Evolutionary conservation across 2,329 filamentous ascomycete genomes (phyloP).

Genomic region (Neobulgaria alba): DNA sequence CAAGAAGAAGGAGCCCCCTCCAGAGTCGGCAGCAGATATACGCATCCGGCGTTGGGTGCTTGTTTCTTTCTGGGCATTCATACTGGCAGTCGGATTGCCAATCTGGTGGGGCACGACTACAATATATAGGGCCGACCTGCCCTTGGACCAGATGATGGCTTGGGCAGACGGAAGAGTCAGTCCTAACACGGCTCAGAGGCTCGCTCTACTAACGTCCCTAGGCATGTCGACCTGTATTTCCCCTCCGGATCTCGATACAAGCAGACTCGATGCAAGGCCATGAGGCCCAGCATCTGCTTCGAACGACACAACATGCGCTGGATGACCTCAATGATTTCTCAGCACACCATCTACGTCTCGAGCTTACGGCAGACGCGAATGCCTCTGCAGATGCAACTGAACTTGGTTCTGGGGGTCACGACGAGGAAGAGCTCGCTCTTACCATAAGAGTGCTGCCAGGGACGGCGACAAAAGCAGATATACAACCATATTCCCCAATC

Average conservation of each 20-base stretch:
- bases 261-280: constrained; percentile 54
- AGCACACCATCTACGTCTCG: constrained; percentile 70
- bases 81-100: constrained; percentile 74
- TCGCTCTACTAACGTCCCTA: constrained; percentile 33
- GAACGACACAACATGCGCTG: constrained; percentile 74
- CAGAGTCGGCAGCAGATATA: constrained; percentile 63
- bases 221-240: constrained; percentile 84
- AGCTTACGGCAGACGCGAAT: constrained; percentile 41
- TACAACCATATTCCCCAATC: constrained; percentile 61
- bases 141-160: constrained; percentile 75
- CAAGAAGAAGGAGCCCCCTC: constrained; percentile 45
- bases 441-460: constrained; percentile 63
- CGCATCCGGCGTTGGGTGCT: constrained; percentile 68
- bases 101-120: constrained; percentile 96
- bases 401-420: constrained; percentile 29
- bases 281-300: constrained; percentile 66
- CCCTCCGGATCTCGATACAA: constrained; percentile 71
- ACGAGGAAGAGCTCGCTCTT: constrained; percentile 48
- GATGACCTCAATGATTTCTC: constrained; percentile 83
- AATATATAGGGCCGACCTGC: constrained; percentile 79
- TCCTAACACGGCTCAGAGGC: background rate
- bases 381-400: constrained; percentile 16
- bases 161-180: constrained; percentile 85
- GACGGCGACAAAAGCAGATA: constrained; percentile 47
- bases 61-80: constrained; percentile 83